Percentiles rank a stretch among this genome's conserved stretches.
phyloP scores from a whole-genome alignment of 257 asterid species.

The Solanum arcanum region DNA sequence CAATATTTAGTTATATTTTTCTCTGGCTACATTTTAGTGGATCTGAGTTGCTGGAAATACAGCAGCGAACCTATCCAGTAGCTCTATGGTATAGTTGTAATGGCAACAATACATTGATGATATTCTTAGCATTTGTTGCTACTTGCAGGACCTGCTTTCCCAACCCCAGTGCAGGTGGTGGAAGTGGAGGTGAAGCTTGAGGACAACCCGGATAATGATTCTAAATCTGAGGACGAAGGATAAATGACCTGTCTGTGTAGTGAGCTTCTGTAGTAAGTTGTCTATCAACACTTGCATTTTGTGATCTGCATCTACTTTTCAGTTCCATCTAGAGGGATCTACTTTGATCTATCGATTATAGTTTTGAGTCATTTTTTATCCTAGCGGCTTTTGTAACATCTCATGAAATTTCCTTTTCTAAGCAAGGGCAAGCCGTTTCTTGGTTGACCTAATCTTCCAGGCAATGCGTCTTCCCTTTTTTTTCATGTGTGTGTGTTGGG shows the following conservation, averaged over 20 bases:
- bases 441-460: neutral
- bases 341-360: neutral
- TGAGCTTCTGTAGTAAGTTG: conserved; percentile 1
- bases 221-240: conserved; percentile 17
- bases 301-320: neutral
- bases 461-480: neutral
- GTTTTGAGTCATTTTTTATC: neutral
- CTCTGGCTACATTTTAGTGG: neutral
- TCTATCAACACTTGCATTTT: neutral
- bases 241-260: neutral
- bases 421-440: neutral
- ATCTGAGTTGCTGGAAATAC: neutral
- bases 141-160: conserved; percentile 20
- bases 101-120: neutral
- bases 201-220: neutral
- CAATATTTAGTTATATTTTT: neutral
- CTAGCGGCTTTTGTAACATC: neutral
- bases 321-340: neutral
- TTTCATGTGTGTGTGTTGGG: accelerated
- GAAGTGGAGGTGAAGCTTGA: conserved; percentile 18
- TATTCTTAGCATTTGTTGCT: neutral
- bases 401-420: neutral
- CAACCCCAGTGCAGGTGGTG: conserved; percentile 5
- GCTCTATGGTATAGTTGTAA: neutral
- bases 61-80: neutral